These are phyloP conservation scores for Backusella circina DNA, from an alignment of 192 early-diverging fungal species.

Conservation along the genomic window DNA sequence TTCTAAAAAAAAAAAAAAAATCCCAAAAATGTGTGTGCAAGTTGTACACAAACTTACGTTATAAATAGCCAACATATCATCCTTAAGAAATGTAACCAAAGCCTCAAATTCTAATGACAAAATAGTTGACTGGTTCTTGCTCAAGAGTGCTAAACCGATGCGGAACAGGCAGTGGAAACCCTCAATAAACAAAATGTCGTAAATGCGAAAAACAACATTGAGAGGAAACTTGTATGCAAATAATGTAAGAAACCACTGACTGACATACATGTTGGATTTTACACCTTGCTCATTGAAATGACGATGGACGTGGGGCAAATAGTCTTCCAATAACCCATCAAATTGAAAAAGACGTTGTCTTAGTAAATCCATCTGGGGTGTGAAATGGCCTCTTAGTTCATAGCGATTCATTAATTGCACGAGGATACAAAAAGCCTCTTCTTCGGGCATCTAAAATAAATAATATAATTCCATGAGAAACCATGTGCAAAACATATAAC, in stretches of 20 bases:
- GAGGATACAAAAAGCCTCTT: conserved; percentile 92
- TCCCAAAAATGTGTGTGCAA: background rate
- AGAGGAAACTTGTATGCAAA: conserved; percentile 98
- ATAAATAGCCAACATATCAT: conserved; percentile 11
- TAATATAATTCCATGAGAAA: background rate
- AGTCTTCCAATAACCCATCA: conserved; percentile 80
- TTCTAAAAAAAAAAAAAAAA: background rate
- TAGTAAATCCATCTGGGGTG: conserved; percentile 84
- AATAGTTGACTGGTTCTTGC: conserved; percentile 12
- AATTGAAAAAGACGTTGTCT: conserved; percentile 87
- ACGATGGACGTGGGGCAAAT: conserved; percentile 69
- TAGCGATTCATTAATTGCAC: conserved; percentile 90
- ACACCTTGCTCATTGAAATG: conserved; percentile 86
- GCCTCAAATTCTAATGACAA: conserved; percentile 9
- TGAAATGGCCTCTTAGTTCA: conserved; percentile 83
- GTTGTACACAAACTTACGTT: conserved; percentile 8
- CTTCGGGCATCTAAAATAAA: conserved; percentile 83
- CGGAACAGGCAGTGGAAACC: conserved; percentile 82
- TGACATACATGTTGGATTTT: conserved; percentile 89
- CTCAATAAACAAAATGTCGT: conserved; percentile 91
- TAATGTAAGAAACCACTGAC: conserved; percentile 98
- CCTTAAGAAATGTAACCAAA: conserved; percentile 10
- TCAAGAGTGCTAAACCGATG: conserved; percentile 48
- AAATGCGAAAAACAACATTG: conserved; percentile 83
- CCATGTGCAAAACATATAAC: background rate